Base-by-base conservation (phyloP, 2,329 filamentous ascomycete genomes). In the Exophiala alcalophila region DNA sequence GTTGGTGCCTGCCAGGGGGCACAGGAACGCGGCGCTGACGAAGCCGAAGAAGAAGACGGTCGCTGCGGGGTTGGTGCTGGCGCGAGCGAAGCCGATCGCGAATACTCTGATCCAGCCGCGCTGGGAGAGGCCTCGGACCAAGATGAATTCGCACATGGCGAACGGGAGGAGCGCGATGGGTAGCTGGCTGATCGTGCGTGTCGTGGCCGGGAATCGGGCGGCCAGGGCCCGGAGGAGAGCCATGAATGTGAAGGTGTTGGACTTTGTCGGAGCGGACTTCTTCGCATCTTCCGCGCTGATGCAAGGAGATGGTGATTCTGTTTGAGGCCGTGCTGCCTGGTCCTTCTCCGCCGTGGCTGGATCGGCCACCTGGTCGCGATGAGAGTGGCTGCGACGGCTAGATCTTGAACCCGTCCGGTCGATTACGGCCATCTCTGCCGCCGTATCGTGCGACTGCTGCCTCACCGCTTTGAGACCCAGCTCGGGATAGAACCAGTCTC, bases 121-220 rank as follows among this genome's bases (percentile, higher is more conserved):
- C 38, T 55, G 54, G 8, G 46, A 27, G 10, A 57, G 52, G 34
- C 52, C 52, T 19, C 54, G 54, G 11, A 57, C 54, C 4, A 57
- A 46, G 30, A 57, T 55, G 38, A 57, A 57, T 27, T 57, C 52
- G 47, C 44, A 50, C 50, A 57, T 57, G 24, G 54, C 54, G 35
- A 57, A 57, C 7, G 54, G 54, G 10, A 57, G 44, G 10, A 57
- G 54, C 3, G 50, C 45, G 29, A 57, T 50, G 2, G 54, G 54
- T 2, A 57, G 40, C 1, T 49, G 50, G 4, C 15, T 15, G 15
- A 53, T 21, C 15, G 54, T 57, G 14, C 43, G 31, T 5, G 48
- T 43, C 10, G 54, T 55, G 5, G 40, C 38, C 2, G 54, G 54
- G 30, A 57, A 53, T n/a, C 44, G 52, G 11, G 24, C 20, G 9